Base-by-base conservation (phyloP, 2,329 filamentous ascomycete species). In the Parascedosporium putredinis region DNA sequence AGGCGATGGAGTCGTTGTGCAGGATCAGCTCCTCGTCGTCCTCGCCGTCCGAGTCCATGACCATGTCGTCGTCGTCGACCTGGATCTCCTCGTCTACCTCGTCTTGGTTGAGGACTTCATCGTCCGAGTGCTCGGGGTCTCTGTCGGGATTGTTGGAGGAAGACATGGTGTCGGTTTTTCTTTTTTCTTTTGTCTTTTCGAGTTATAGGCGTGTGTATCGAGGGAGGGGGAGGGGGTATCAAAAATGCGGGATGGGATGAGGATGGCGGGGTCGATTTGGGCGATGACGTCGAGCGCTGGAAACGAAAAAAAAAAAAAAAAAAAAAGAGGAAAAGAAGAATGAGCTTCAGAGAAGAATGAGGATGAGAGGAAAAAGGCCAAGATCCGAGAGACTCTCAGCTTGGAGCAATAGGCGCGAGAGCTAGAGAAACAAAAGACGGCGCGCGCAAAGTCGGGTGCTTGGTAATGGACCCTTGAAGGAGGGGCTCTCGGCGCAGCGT, bases 1-100 rank as follows among this genome's bases (percentile, higher is more conserved):
- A 91, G 53, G 88, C 91, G 56, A 84, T 75, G 56, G 88, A 94
- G 74, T 98, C 91, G 73, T 97, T 98, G 55, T 93, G 81, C 5
- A 97, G 75, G 38, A 79, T 70, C 38, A 96, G 81, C 64, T 93
- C 88, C 57, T 83, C 76, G 43, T 77, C 78, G 42, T 74, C 75
- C 25, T 86, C 84, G 49, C 82, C 80, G 52, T 78, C 79, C 3
- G 81, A 86, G 60, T 91, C 88, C 88, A 95, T 95, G 40, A 79
- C 79, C 49, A 87, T 75, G 63, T 95, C 86, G 47, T 78, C 82
- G 53, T 81, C 83, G 24, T 47, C n/a, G 54, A 54, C 7, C 33
- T 47, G 2, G 55, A 60, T 33, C 51, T 57, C 52, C 55, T 60
- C n/a, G 48, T 36, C 43, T 54, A 54, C 45, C 31, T 54, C 49